These are phyloP conservation scores for Phragmites australis DNA, from an alignment of 176 grass and related monocot species.

Conservation along the genomic window DNA sequence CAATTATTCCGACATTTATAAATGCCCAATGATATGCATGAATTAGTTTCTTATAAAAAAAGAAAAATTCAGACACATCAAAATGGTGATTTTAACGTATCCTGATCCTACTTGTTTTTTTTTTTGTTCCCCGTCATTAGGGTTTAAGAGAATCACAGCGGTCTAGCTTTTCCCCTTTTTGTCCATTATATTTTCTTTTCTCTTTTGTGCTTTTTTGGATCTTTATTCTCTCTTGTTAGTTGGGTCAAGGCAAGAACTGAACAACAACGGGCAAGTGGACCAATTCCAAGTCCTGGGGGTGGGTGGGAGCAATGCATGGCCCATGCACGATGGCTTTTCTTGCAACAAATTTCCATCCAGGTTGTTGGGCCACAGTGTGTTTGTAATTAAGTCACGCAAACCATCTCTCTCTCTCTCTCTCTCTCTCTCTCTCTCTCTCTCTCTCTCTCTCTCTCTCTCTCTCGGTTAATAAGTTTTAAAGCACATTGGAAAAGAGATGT, in stretches of 20 bases:
- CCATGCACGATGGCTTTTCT: neutral
- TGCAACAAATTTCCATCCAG: slow-evolving; percentile 37
- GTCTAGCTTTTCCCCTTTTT: neutral
- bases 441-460: no score
- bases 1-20: neutral
- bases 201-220: slow-evolving; percentile 1
- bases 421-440: no score
- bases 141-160: slow-evolving; percentile 8
- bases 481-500: no score
- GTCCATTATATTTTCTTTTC: neutral
- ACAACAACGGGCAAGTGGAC: neutral
- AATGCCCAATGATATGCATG: neutral
- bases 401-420: no score
- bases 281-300: slow-evolving; percentile 1
- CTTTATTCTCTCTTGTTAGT: slow-evolving; percentile 46
- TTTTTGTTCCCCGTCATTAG: neutral
- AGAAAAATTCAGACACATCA: neutral
- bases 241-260: slow-evolving; percentile 39
- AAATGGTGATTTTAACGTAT: neutral
- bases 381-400: slow-evolving; percentile 8
- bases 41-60: neutral
- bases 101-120: neutral
- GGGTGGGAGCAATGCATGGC: neutral
- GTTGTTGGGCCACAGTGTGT: slow-evolving; percentile 43
- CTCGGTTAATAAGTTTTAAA: no score